A percentile compares a stretch with the other conserved stretches of the same genome.
These are phyloP conservation scores for Hyphodiscus sp. DNA, from an alignment of 2,329 filamentous ascomycete genomes.

Conservation along the genomic window DNA sequence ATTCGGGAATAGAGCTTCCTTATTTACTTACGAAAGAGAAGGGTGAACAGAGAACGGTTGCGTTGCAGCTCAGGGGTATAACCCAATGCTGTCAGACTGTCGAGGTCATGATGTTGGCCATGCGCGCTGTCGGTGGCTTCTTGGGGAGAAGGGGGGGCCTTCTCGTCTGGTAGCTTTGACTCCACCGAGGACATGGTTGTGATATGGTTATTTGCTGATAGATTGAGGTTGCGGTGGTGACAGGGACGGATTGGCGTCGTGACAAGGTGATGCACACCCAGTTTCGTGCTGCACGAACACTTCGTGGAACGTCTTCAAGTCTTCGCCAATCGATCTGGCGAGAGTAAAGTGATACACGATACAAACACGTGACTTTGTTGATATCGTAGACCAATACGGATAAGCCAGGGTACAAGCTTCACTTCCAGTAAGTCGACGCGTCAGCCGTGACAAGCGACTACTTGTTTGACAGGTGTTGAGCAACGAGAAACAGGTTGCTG, in stretches of 20 bases:
- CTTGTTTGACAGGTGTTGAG: not conserved
- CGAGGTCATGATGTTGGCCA: slow-evolving; percentile 14
- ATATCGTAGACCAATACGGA: not conserved
- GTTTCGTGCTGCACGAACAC: not conserved
- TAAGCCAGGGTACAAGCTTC: not conserved
- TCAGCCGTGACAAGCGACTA: not conserved
- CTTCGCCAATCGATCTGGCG: too few species aligned
- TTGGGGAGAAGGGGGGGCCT: not conserved
- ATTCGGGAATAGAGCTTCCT: too few species aligned
- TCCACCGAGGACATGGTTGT: not conserved
- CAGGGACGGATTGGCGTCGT: not conserved
- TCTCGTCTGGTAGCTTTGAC: not conserved
- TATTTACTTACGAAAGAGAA: slow-evolving; percentile 41
- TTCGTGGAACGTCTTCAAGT: too few species aligned
- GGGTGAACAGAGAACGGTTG: slow-evolving; percentile 52
- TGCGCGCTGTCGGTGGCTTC: not conserved
- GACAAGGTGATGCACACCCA: not conserved
- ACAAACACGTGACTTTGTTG: not conserved
- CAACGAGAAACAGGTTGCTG: too few species aligned
- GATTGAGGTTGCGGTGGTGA: not conserved
- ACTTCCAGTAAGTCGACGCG: not conserved
- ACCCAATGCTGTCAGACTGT: slow-evolving; percentile 35
- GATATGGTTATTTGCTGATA: not conserved
- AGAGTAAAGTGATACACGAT: too few species aligned
- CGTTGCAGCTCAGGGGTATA: slow-evolving; percentile 51